These are phyloP conservation scores for Lyophyllum atratum DNA, from an alignment of 768 basidiomycete genomes.

Conservation along the genomic window DNA sequence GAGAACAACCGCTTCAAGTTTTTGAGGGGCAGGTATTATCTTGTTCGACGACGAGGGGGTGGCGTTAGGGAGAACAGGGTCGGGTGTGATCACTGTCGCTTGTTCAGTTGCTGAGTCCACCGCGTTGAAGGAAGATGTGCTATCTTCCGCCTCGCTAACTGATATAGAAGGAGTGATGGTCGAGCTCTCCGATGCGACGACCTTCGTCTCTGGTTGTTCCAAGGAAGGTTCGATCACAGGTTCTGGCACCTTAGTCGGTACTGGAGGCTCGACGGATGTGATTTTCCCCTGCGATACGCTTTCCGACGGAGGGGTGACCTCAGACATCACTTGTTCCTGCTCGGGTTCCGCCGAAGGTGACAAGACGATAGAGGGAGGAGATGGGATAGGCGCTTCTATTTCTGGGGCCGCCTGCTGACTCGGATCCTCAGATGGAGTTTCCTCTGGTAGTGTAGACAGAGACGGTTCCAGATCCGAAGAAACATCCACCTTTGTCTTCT, in stretches of 20 bases:
- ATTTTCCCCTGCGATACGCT: neutral
- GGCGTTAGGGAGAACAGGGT: neutral
- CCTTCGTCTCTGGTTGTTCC: neutral
- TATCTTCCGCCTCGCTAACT: neutral
- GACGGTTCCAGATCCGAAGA: neutral
- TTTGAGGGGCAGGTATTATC: neutral
- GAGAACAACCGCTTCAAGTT: neutral
- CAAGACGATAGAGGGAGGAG: constrained; percentile 11
- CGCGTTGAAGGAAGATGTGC: neutral
- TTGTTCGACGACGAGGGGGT: neutral
- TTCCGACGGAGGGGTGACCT: neutral
- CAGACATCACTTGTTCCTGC: neutral
- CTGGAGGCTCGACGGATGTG: neutral
- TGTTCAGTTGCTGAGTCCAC: neutral
- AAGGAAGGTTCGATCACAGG: neutral
- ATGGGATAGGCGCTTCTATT: neutral
- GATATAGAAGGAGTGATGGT: neutral
- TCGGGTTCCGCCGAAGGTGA: constrained; percentile 4
- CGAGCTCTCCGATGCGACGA: no score
- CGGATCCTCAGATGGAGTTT: neutral
- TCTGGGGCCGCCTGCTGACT: neutral
- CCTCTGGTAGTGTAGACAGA: neutral
- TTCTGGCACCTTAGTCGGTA: neutral
- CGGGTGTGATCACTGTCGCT: neutral
- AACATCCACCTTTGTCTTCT: neutral